Evolutionary conservation across 164 flowering plant species (phyloP).

Genomic region (Dillenia suffruticosa): DNA sequence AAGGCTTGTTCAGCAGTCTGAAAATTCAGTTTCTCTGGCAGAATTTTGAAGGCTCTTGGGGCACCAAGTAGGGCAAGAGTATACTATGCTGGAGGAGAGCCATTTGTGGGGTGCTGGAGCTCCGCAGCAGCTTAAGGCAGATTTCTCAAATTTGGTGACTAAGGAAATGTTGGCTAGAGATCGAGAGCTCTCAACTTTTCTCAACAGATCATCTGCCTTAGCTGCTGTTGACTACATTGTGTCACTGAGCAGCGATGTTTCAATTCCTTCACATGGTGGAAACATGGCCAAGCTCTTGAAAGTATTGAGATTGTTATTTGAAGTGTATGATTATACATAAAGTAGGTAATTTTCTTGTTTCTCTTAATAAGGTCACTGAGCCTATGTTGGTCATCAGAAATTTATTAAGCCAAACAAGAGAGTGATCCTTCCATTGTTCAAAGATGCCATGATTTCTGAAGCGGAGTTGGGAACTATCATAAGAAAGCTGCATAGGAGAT

Average conservation of each 20-base stretch:
- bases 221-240: conserved; percentile 88
- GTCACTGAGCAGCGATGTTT: conserved; percentile 61
- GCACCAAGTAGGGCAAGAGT: conserved; percentile 53
- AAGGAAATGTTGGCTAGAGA: conserved; percentile 46
- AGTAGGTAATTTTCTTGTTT: not conserved
- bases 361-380: conserved; percentile 58
- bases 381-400: conserved; percentile 64
- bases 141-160: conserved; percentile 53
- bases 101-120: conserved; percentile 55
- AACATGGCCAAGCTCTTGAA: conserved; percentile 65
- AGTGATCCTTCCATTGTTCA: conserved; percentile 36
- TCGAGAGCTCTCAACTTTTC: conserved; percentile 49
- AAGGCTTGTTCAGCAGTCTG: not conserved
- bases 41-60: conserved; percentile 60
- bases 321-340: not conserved
- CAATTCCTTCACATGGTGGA: conserved; percentile 72
- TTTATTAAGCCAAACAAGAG: conserved; percentile 55
- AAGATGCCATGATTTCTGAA: conserved; percentile 28
- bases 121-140: conserved; percentile 38
- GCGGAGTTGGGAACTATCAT: conserved; percentile 30
- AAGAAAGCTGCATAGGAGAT: conserved; percentile 31
- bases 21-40: conserved; percentile 4
- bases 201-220: conserved; percentile 45
- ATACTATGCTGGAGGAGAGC: conserved; percentile 62
- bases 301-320: conserved; percentile 17